Evolutionary conservation across 2,329 filamentous ascomycete genomes (phyloP), one percentile per base, ranked within the genome.

Genomic region (Colletotrichum sp.): DNA sequence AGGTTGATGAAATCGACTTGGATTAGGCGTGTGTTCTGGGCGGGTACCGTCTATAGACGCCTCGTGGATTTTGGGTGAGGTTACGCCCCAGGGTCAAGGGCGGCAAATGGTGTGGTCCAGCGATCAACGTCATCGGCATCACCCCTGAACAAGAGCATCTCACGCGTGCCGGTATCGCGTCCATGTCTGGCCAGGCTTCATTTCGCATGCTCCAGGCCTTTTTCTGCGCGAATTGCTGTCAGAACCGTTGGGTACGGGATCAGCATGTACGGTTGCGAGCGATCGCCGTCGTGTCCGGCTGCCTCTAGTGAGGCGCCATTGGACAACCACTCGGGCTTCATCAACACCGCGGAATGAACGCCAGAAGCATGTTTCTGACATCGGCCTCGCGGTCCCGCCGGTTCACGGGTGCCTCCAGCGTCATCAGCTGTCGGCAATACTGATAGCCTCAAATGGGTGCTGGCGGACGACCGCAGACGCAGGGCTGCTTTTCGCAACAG

Each of bases 281-380:
- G 69, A 72, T 75, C 64, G 69, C 44, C 44, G 44, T 19, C 16
- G 44, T 65, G 34, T 59, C 39, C 64, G 48, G 64, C 28, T 52
- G 59, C 64, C 74, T 76, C 60, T 63, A 76, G 70, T 76, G 74
- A 76, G 71, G 71, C 27, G 32, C 61, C 30, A 34, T 19, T 6
- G 55, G 28, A 61, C 28, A 44, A n/a, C 15, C 48, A 57, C 34
- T 16, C 55, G n/a, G 22, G 9, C 25, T 60, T 12, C 52, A 59
- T 52, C n/a, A 52, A 52, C 44, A 52, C 44, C 44, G n/a, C 44
- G 16, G n/a, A 25, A 25, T 25, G n/a, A 52, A 52, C n/a, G n/a
- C 9, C 27, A 52, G 13, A 22, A 65, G 16, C 34, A 44, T 44
- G 30, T 16, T 22, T 64, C 25, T 36, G 61, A 25, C 19, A 30